A percentile compares a stretch with the other conserved stretches of the same genome.
These are phyloP conservation scores for Albophoma yamanashiensis DNA, from an alignment of 2,329 filamentous ascomycete species.

Conservation along the genomic window DNA sequence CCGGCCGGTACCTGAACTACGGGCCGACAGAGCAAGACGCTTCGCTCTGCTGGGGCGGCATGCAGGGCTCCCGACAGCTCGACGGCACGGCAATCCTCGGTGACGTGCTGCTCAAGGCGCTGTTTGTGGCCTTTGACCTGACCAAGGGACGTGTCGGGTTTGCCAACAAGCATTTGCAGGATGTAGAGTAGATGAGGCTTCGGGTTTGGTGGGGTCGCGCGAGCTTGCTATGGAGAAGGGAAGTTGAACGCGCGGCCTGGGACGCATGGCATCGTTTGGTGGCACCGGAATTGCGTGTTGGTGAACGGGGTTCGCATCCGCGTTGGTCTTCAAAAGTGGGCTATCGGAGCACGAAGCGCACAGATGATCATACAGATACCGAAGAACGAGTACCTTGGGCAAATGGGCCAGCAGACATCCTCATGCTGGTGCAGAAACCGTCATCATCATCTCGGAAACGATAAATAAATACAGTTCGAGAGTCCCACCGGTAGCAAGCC, in stretches of 20 bases:
- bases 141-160: slow-evolving; percentile 28
- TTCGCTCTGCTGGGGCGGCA: slow-evolving; percentile 61
- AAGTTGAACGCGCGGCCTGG: not conserved
- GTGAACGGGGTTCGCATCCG: not conserved
- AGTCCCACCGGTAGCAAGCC: not conserved
- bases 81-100: slow-evolving; percentile 56
- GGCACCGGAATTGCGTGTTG: not conserved
- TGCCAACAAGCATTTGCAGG: slow-evolving; percentile 29
- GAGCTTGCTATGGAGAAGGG: not conserved
- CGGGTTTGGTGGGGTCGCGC: not conserved
- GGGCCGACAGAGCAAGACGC: slow-evolving; percentile 34
- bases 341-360: not conserved
- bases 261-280: not conserved
- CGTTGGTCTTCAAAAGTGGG: not conserved
- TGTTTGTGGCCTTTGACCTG: slow-evolving; percentile 63
- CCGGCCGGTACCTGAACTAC: slow-evolving; percentile 46
- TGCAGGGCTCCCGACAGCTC: slow-evolving; percentile 45
- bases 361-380: not conserved
- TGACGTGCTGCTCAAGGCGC: slow-evolving; percentile 68
- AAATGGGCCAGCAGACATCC: not conserved
- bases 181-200: slow-evolving; percentile 4
- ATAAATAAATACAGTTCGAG: slow-evolving; percentile 13
- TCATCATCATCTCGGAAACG: slow-evolving; percentile 9
- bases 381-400: not conserved
- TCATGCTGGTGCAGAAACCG: not conserved